These are phyloP conservation scores for Eucalyptus rudis DNA, from an alignment of 345 rosid species.

Conservation along the genomic window DNA sequence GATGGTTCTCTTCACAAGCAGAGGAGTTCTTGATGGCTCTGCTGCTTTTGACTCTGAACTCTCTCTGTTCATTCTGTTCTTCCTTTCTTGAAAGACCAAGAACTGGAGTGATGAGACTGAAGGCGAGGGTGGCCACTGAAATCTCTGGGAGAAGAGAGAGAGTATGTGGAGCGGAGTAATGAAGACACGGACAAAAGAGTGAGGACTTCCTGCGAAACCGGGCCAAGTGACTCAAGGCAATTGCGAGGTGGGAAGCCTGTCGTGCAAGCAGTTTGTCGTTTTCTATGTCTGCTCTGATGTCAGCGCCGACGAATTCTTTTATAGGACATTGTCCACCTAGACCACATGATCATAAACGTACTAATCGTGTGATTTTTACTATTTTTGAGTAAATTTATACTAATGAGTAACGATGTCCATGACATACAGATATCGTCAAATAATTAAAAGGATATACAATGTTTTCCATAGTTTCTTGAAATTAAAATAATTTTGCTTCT, in stretches of 20 bases:
- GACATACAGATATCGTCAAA: background rate
- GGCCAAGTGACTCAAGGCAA: background rate
- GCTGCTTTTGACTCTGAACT: background rate
- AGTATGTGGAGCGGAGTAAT: background rate
- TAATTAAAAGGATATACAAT: background rate
- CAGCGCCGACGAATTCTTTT: background rate
- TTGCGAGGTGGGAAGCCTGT: background rate
- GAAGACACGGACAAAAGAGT: background rate
- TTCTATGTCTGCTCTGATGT: background rate
- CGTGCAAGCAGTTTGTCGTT: background rate
- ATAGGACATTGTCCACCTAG: background rate
- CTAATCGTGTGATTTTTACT: background rate
- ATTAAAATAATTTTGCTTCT: background rate
- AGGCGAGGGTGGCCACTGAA: background rate
- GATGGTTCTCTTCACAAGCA: conserved; percentile 5
- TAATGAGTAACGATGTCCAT: background rate
- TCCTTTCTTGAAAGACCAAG: background rate
- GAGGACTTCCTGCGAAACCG: background rate
- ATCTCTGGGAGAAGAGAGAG: background rate
- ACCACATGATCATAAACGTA: background rate
- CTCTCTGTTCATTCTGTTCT: background rate
- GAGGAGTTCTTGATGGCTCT: background rate
- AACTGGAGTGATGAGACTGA: background rate
- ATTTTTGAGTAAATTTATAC: background rate
- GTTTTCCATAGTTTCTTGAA: background rate